These are phyloP conservation scores for Saitozyma podzolica DNA, from an alignment of 768 basidiomycete species.

Conservation along the genomic window DNA sequence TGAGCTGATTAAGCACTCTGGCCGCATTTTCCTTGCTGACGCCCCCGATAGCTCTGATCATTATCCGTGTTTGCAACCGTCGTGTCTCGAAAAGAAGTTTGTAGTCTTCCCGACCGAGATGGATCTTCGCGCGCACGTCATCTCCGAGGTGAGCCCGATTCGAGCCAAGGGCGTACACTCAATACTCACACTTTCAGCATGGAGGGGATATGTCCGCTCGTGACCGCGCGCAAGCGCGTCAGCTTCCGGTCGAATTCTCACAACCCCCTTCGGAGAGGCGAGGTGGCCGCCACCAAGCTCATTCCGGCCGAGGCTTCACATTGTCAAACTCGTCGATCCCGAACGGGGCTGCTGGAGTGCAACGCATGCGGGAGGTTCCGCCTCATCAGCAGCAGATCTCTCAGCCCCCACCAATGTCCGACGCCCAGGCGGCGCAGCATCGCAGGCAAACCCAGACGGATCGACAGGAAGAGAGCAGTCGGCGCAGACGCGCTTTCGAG, in stretches of 20 bases:
- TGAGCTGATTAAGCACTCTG: not conserved
- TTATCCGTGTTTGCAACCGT: slow-evolving; percentile 69
- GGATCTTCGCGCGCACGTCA: slow-evolving; percentile 88
- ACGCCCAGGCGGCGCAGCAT: slow-evolving; percentile 39
- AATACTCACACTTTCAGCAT: slow-evolving; percentile 36
- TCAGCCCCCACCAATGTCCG: slow-evolving; percentile 24
- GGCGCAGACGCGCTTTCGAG: slow-evolving; percentile 40
- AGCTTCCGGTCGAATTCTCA: slow-evolving; percentile 42
- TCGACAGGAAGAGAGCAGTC: slow-evolving; percentile 29
- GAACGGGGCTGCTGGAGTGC: slow-evolving; percentile 5
- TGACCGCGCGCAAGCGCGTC: slow-evolving; percentile 49
- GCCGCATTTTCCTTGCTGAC: slow-evolving; percentile 38
- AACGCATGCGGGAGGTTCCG: slow-evolving; percentile 15
- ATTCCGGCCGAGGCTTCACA: slow-evolving; percentile 32
- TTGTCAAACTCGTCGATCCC: slow-evolving; percentile 17
- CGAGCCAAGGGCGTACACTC: not conserved
- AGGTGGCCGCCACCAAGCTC: slow-evolving; percentile 17
- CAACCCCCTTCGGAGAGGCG: slow-evolving; percentile 16
- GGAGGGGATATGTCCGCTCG: slow-evolving; percentile 45
- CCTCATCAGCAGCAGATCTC: slow-evolving; percentile 32
- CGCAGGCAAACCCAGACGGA: slow-evolving; percentile 35
- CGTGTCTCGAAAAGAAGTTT: slow-evolving; percentile 84
- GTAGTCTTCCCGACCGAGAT: slow-evolving; percentile 86
- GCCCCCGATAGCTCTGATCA: slow-evolving; percentile 63
- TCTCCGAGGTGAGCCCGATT: slow-evolving; percentile 60